A percentile compares a stretch with the other conserved stretches of the same genome.
Conservation (phyloP, 345 rosid species). For the Acer negundo region DNA sequence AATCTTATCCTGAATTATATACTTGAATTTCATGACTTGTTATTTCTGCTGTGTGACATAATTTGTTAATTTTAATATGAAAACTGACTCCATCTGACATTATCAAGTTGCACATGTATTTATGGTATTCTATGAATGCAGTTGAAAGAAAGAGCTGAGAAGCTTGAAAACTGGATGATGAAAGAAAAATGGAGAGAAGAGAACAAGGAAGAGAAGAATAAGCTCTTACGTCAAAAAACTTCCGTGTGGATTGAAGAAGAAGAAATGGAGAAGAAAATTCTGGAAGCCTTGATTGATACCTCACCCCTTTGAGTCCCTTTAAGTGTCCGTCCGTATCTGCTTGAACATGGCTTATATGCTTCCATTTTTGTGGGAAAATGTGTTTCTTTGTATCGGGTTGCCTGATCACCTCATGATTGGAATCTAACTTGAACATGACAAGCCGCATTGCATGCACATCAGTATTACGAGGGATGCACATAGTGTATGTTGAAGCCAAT, state of each 20-base stretch:
- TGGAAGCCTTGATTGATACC: slow-evolving; percentile 36
- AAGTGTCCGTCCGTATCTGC: no score
- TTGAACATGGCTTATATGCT: background rate
- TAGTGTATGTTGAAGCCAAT: no score
- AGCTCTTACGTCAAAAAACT: slow-evolving; percentile 53
- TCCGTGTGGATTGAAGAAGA: slow-evolving; percentile 66
- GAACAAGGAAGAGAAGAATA: slow-evolving; percentile 45
- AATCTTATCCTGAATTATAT: no score
- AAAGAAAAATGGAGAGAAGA: slow-evolving; percentile 45
- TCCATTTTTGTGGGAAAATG: background rate
- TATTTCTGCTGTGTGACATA: no score
- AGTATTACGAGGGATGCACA: no score
- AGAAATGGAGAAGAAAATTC: slow-evolving; percentile 47
- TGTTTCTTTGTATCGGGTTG: background rate
- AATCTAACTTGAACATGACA: no score
- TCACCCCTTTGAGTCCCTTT: slow-evolving; percentile 38
- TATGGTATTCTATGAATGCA: slow-evolving; percentile 29
- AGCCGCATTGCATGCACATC: no score
- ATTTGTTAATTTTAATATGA: background rate
- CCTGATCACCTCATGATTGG: background rate
- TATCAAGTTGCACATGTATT: background rate
- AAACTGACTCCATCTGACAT: background rate
- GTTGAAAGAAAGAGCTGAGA: slow-evolving; percentile 80
- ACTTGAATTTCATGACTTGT: no score
- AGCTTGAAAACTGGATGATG: slow-evolving; percentile 81